A percentile compares a stretch with the other conserved stretches of the same genome.
These are phyloP conservation scores for Tulasnella sp. DNA, from an alignment of 768 basidiomycete genomes.

Conservation along the genomic window DNA sequence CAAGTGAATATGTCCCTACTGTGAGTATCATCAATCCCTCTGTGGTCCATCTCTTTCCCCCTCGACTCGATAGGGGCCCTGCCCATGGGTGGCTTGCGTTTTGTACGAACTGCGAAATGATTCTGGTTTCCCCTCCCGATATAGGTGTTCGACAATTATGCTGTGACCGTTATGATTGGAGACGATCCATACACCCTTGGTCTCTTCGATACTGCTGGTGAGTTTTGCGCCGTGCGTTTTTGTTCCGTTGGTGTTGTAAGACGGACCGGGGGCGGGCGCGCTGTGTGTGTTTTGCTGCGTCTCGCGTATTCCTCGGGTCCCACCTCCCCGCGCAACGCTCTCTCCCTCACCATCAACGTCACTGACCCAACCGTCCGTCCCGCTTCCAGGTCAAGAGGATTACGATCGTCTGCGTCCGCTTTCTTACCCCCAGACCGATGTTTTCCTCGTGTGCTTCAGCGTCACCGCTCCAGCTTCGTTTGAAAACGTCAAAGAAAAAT, in stretches of 20 bases:
- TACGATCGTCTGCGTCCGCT: constrained; percentile 98
- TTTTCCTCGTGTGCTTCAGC: constrained; percentile 99
- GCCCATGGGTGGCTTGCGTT: neutral
- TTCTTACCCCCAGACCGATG: constrained; percentile 99
- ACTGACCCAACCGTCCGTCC: constrained; percentile 11
- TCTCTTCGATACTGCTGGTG: constrained; percentile 97
- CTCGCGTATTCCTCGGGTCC: constrained; percentile 3
- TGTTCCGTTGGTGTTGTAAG: neutral
- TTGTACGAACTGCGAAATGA: constrained; percentile 35
- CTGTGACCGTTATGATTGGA: constrained; percentile 99
- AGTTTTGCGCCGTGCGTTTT: constrained; percentile 33
- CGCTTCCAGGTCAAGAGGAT: constrained; percentile 86
- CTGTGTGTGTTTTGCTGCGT: neutral
- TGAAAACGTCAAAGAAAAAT: constrained; percentile 99
- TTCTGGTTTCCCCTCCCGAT: constrained; percentile 22
- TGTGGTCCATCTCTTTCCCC: neutral
- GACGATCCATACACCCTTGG: constrained; percentile 99
- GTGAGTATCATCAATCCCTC: constrained; percentile 48
- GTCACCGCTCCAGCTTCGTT: constrained; percentile 98
- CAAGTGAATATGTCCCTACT: constrained; percentile 97
- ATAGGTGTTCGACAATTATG: constrained; percentile 94
- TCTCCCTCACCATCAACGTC: neutral
- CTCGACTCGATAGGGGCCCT: constrained; percentile 30
- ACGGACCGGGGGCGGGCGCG: neutral
- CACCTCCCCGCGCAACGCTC: neutral